Conservation (phyloP, 305 asterid species). For the Fraxinus angustifolia region DNA sequence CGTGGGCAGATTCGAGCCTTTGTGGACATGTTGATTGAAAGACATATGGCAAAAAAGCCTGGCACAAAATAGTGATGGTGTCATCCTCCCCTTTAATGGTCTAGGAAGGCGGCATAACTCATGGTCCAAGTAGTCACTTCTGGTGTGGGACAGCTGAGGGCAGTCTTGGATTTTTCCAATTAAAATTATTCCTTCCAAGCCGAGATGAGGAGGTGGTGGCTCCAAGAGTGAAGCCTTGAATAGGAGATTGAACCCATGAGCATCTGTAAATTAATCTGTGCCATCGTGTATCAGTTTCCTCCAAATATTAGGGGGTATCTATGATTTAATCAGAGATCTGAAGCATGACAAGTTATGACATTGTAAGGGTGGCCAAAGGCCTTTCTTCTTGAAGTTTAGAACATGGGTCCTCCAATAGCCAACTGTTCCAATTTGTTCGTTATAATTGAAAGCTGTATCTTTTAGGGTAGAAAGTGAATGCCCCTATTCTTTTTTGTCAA, state of each 20-base stretch:
- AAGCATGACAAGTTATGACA: slow-evolving; percentile 13
- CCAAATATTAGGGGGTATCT: slow-evolving; percentile 26
- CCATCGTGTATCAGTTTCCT: slow-evolving; percentile 16
- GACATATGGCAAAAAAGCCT: slow-evolving; percentile 65
- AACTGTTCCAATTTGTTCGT: slow-evolving; percentile 40
- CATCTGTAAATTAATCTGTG: slow-evolving; percentile 23
- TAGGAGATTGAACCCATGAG: slow-evolving; percentile 21
- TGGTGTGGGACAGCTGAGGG: slow-evolving; percentile 13
- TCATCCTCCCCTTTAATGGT: slow-evolving; percentile 11
- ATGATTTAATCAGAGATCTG: slow-evolving; percentile 23
- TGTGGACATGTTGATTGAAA: slow-evolving; percentile 85
- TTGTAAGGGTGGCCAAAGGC: slow-evolving; percentile 34
- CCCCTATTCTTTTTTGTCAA: slow-evolving; percentile 54
- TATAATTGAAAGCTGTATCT: slow-evolving; percentile 46
- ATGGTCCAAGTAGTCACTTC: slow-evolving; percentile 22
- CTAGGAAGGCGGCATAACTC: slow-evolving; percentile 29
- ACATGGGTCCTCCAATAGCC: slow-evolving; percentile 39
- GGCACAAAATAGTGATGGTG: slow-evolving; percentile 41
- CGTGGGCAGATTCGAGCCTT: slow-evolving; percentile 81
- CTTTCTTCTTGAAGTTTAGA: slow-evolving; percentile 29
- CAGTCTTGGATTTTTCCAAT: background rate
- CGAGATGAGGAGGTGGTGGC: slow-evolving; percentile 10
- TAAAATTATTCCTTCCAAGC: background rate
- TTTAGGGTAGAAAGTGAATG: slow-evolving; percentile 54
- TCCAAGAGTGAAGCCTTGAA: slow-evolving; percentile 24